Conservation (phyloP, 306 rosid species). For the Medicago arabica region DNA sequence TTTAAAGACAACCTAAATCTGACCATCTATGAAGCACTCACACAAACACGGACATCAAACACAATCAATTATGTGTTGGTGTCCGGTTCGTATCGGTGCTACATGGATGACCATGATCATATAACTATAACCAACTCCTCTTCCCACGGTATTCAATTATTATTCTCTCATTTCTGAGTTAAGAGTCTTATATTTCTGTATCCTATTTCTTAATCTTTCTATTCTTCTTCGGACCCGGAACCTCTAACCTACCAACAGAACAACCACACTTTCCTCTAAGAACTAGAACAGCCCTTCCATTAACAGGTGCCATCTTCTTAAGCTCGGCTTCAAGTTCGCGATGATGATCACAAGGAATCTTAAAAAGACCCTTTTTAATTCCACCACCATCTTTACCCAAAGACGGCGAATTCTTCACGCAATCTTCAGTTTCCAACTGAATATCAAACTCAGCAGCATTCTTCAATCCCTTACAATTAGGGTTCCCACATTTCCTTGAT, state of each 20-base stretch:
- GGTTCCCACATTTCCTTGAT: slow-evolving; percentile 78
- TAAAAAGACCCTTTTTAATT: slow-evolving; percentile 75
- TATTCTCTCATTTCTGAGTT: slow-evolving; percentile 46
- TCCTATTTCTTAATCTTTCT: slow-evolving; percentile 81
- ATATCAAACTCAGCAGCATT: slow-evolving; percentile 90
- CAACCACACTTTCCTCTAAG: slow-evolving; percentile 93
- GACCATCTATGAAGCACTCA: not conserved
- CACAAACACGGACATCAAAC: not conserved
- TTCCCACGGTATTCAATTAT: slow-evolving; percentile 48
- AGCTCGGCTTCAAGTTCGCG: slow-evolving; percentile 88
- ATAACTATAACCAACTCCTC: slow-evolving; percentile 50
- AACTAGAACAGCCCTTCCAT: slow-evolving; percentile 85
- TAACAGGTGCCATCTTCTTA: slow-evolving; percentile 92
- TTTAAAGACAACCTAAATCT: slow-evolving; percentile 61
- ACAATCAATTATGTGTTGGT: not conserved
- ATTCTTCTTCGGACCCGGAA: slow-evolving; percentile 76
- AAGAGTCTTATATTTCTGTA: slow-evolving; percentile 24
- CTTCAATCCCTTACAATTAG: slow-evolving; percentile 77
- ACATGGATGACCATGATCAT: not conserved
- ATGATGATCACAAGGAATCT: slow-evolving; percentile 83
- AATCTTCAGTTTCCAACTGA: slow-evolving; percentile 94
- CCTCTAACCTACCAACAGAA: slow-evolving; percentile 96
- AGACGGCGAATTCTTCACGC: slow-evolving; percentile 75
- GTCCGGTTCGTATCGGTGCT: not conserved
- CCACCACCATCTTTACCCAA: slow-evolving; percentile 61